These are phyloP conservation scores for Arthroderma sp. DNA, from an alignment of 2,329 filamentous ascomycete genomes.

Conservation along the genomic window DNA sequence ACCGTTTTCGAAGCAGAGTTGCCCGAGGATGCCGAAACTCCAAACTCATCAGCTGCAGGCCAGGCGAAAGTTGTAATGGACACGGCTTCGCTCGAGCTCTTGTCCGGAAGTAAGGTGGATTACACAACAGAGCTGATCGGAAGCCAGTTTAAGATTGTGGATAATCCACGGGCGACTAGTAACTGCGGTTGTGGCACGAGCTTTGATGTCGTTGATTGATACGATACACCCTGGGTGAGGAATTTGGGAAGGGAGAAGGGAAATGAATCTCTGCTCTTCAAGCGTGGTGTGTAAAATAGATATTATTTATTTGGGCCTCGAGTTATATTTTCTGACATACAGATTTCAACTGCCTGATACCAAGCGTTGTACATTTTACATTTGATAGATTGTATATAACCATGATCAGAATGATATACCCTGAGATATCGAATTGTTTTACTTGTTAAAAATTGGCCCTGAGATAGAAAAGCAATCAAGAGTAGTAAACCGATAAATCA, in stretches of 20 bases:
- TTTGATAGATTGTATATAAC: no score
- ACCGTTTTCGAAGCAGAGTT: slow-evolving; percentile 63
- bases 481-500: no score
- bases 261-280: background rate
- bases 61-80: slow-evolving; percentile 79
- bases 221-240: background rate
- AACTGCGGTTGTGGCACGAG: slow-evolving; percentile 96
- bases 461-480: no score
- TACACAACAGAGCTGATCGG: slow-evolving; percentile 93
- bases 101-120: slow-evolving; percentile 90
- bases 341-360: no score
- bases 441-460: no score
- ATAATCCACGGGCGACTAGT: slow-evolving; percentile 82
- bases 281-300: no score
- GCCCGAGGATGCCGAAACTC: slow-evolving; percentile 16
- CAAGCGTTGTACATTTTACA: no score
- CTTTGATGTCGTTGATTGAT: slow-evolving; percentile 57
- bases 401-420: no score
- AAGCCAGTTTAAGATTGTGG: slow-evolving; percentile 89
- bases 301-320: no score
- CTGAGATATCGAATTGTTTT: no score
- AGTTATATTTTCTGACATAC: no score
- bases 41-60: slow-evolving; percentile 27
- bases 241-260: background rate
- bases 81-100: slow-evolving; percentile 67